Percentiles rank a stretch among this genome's conserved stretches.
phyloP scores from a whole-genome alignment of 192 early-diverging fungal species.

The Chytriomyces sp. region DNA sequence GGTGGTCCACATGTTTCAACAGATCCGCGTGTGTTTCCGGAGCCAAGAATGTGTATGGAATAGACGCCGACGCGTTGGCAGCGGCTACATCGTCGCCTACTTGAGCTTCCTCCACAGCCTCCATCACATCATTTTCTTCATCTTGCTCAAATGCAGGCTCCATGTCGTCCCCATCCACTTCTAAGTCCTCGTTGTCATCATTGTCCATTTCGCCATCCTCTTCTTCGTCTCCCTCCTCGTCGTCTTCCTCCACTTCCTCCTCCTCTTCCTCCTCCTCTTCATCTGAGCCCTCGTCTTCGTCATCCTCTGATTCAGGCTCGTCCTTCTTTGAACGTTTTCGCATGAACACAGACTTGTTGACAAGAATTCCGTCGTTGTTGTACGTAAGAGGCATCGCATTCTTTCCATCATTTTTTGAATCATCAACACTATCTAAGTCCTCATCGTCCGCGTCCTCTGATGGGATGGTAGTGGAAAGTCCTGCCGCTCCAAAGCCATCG shows the following conservation, averaged over 20 bases:
- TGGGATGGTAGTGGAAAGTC: not conserved
- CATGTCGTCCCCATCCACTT: conserved; percentile 46
- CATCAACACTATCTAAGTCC: conserved; percentile 29
- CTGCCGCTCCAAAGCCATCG: conserved; percentile 29
- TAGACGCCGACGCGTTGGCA: conserved; percentile 34
- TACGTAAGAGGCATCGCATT: conserved; percentile 53
- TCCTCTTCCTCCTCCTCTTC: conserved; percentile 37
- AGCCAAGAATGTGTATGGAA: conserved; percentile 85
- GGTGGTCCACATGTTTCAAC: conserved; percentile 62
- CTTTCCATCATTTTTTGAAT: conserved; percentile 25
- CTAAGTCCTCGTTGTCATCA: conserved; percentile 65
- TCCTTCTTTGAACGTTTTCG: conserved; percentile 44
- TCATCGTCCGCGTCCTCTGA: conserved; percentile 15
- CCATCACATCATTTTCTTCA: conserved; percentile 26
- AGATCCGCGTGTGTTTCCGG: conserved; percentile 76
- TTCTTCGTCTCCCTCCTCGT: conserved; percentile 51
- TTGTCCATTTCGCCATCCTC: conserved; percentile 42
- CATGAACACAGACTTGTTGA: conserved; percentile 58
- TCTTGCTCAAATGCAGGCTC: conserved; percentile 47
- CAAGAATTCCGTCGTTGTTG: conserved; percentile 47
- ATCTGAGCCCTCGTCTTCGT: conserved; percentile 43
- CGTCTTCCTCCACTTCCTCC: conserved; percentile 62
- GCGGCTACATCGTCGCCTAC: conserved; percentile 36
- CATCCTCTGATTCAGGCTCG: conserved; percentile 50
- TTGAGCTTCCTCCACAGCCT: conserved; percentile 33